phyloP scores from a whole-genome alignment of 2,329 filamentous ascomycete genomes.

The Tolypocladium album region DNA sequence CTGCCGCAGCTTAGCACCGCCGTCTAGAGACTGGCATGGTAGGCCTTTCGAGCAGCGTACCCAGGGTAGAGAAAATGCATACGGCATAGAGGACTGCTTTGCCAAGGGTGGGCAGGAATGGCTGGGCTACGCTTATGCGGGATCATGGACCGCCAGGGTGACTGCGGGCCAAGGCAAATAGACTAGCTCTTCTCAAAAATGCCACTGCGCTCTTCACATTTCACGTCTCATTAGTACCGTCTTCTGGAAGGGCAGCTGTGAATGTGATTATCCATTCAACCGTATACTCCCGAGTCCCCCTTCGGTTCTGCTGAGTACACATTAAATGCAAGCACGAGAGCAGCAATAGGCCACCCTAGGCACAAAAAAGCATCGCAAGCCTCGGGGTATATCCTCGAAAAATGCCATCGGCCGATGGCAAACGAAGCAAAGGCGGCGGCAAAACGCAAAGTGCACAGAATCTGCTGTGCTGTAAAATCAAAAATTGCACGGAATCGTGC shows the following conservation, averaged over 20 bases:
- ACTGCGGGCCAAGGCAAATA: neutral
- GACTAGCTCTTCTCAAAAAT: neutral
- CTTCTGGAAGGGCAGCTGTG: neutral
- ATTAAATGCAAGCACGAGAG: neutral
- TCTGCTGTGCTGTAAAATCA: neutral
- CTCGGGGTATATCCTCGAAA: neutral
- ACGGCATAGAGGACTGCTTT: neutral
- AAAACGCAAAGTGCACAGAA: neutral
- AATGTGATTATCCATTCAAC: neutral
- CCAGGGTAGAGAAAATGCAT: neutral
- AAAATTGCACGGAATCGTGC: neutral
- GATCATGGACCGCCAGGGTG: neutral
- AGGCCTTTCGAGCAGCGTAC: neutral
- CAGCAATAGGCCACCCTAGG: neutral
- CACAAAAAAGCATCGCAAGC: neutral
- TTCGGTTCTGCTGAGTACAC: neutral
- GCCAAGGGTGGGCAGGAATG: neutral
- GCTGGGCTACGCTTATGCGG: neutral
- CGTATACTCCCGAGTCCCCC: neutral
- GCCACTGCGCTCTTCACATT: no score
- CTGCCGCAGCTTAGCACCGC: neutral
- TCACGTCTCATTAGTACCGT: neutral
- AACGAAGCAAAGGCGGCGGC: neutral
- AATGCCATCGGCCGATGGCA: neutral
- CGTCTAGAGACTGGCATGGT: neutral